Conservation (phyloP, 1,284 basidiomycete genomes). For the Sporisorium iseilematis-ciliati region DNA sequence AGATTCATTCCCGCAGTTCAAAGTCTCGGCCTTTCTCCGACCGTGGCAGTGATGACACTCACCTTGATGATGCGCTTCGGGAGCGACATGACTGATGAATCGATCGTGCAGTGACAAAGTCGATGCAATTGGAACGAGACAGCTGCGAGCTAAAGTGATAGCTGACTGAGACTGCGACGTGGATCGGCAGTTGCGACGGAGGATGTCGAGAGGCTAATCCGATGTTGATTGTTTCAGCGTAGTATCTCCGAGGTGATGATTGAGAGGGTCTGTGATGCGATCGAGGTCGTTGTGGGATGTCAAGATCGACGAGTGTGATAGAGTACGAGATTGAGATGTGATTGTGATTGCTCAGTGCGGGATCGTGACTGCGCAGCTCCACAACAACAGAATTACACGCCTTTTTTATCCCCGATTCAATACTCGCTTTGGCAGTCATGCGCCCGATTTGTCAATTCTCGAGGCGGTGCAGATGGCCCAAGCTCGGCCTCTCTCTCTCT, state of each 20-base stretch:
- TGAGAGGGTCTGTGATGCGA: background rate
- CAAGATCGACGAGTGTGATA: background rate
- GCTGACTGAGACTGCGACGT: background rate
- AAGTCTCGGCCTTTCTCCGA: too few relatives aligned
- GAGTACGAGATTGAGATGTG: too few relatives aligned
- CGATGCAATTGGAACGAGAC: background rate
- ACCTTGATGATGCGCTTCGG: conserved; percentile 70
- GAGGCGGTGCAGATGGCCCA: too few relatives aligned
- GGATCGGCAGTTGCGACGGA: background rate
- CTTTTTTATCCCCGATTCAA: conserved; percentile 1
- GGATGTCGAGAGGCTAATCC: background rate
- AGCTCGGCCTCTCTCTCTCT: too few relatives aligned
- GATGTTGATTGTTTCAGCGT: background rate
- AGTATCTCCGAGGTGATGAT: conserved; percentile 12
- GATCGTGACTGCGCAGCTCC: background rate
- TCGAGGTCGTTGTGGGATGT: background rate
- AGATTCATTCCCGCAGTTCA: background rate
- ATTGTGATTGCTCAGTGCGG: conserved; percentile 3
- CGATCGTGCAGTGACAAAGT: background rate
- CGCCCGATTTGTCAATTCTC: background rate
- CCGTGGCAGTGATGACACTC: conserved; percentile 12
- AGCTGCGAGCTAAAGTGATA: background rate
- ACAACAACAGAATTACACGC: background rate
- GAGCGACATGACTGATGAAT: conserved; percentile 54
- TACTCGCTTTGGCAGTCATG: background rate